A percentile compares a stretch with the other conserved stretches of the same genome.
phyloP scores from a whole-genome alignment of 768 basidiomycete species.

The Mrakia blollopis region DNA sequence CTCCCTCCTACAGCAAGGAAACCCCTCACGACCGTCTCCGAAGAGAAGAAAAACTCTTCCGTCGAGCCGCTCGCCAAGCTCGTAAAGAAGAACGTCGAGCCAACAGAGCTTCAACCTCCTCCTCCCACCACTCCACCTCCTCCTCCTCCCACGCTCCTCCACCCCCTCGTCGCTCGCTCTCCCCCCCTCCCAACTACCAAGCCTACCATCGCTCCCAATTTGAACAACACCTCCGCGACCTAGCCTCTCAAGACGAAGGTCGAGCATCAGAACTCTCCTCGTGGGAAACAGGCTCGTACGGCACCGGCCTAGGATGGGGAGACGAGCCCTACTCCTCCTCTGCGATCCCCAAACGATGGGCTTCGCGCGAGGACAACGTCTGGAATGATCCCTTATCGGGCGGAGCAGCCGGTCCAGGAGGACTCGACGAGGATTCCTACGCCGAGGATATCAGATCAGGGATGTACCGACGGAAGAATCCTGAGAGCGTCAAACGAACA shows the following conservation, averaged over 20 bases:
- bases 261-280: neutral
- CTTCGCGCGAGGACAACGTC: slow-evolving; percentile 19
- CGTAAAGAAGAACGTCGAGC: slow-evolving; percentile 13
- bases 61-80: slow-evolving; percentile 17
- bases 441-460: neutral
- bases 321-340: slow-evolving; percentile 17
- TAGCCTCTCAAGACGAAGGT: slow-evolving; percentile 18
- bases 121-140: slow-evolving; percentile 4
- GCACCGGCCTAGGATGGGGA: slow-evolving; percentile 26
- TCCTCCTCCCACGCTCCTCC: neutral
- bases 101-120: neutral
- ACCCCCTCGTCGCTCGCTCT: neutral
- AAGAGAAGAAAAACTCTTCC: slow-evolving; percentile 16
- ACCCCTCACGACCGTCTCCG: slow-evolving; percentile 11
- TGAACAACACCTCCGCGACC: slow-evolving; percentile 27
- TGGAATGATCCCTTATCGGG: slow-evolving; percentile 15
- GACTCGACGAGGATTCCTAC: slow-evolving; percentile 20
- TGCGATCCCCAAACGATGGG: neutral
- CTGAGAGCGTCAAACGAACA: neutral
- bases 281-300: slow-evolving; percentile 17
- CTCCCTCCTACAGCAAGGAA: slow-evolving; percentile 8
- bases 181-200: neutral
- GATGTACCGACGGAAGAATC: slow-evolving; percentile 18
- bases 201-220: slow-evolving; percentile 15
- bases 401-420: neutral